These are phyloP conservation scores for Lentinula raphanica DNA, from an alignment of 768 basidiomycete genomes.

Conservation along the genomic window DNA sequence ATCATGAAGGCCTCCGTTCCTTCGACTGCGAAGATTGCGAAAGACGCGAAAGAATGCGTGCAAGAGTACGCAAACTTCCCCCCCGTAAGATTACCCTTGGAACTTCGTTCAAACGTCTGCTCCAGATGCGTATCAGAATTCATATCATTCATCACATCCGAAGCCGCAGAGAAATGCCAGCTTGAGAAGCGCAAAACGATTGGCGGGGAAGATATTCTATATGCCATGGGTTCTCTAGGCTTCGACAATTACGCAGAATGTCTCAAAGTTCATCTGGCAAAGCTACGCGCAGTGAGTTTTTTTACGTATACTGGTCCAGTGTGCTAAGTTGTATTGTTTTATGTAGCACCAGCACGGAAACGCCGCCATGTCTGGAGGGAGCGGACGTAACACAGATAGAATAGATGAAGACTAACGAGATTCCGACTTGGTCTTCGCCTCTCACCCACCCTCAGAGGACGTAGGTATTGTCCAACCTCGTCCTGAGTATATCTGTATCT, in stretches of 20 bases:
- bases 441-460: no score
- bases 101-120: background rate
- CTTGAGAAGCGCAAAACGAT: slow-evolving; percentile 97
- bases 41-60: slow-evolving; percentile 97
- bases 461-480: no score
- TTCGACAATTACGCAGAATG: slow-evolving; percentile 95
- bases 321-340: background rate
- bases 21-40: slow-evolving; percentile 88
- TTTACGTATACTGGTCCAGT: background rate
- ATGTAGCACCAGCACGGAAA: slow-evolving; percentile 3
- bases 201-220: slow-evolving; percentile 93
- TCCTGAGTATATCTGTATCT: no score
- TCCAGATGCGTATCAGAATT: slow-evolving; percentile 85
- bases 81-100: background rate
- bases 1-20: slow-evolving; percentile 96
- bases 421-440: no score
- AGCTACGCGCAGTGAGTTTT: slow-evolving; percentile 67
- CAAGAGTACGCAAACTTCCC: slow-evolving; percentile 50
- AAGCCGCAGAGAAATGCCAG: slow-evolving; percentile 92
- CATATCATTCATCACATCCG: slow-evolving; percentile 95
- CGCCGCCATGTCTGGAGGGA: background rate
- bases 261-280: slow-evolving; percentile 87
- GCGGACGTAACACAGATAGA: background rate
- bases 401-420: slow-evolving; percentile 3
- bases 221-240: slow-evolving; percentile 89